Percentiles rank a stretch among this genome's conserved stretches.
Conservation (phyloP, 352 stramenopile genomes). For the Sclerospora graminicola region DNA sequence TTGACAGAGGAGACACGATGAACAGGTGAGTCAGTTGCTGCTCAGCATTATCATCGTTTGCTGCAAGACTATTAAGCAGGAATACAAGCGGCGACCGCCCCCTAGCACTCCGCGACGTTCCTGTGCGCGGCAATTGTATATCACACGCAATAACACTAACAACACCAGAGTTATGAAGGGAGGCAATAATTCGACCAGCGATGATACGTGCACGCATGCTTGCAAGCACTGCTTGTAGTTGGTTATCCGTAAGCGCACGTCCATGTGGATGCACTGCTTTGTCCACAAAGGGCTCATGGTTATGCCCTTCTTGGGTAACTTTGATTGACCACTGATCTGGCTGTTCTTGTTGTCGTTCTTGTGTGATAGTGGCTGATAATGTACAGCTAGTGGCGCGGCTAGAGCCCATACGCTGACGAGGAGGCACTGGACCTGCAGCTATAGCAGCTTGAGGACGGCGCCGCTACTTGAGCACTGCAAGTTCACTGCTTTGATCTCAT, state of each 20-base stretch:
- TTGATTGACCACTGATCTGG: background rate
- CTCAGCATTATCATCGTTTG: background rate
- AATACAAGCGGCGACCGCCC: background rate
- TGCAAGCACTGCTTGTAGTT: background rate
- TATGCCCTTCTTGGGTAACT: background rate
- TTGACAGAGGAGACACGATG: background rate
- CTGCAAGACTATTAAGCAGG: background rate
- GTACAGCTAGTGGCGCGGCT: background rate
- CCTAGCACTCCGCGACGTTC: background rate
- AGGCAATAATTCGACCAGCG: background rate
- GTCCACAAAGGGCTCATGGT: background rate
- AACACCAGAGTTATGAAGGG: background rate
- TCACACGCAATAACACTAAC: background rate
- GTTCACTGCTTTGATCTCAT: background rate
- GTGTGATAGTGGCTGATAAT: background rate
- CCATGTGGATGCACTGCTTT: background rate
- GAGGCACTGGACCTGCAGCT: background rate
- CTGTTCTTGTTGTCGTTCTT: background rate
- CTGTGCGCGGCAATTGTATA: background rate
- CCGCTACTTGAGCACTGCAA: background rate
- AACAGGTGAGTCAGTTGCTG: background rate
- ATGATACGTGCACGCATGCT: background rate
- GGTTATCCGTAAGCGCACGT: background rate
- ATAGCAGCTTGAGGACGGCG: background rate
- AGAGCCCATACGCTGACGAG: background rate